phyloP scores from a whole-genome alignment of 371 early-diverging fungal species.

The Entomophthora muscae region DNA sequence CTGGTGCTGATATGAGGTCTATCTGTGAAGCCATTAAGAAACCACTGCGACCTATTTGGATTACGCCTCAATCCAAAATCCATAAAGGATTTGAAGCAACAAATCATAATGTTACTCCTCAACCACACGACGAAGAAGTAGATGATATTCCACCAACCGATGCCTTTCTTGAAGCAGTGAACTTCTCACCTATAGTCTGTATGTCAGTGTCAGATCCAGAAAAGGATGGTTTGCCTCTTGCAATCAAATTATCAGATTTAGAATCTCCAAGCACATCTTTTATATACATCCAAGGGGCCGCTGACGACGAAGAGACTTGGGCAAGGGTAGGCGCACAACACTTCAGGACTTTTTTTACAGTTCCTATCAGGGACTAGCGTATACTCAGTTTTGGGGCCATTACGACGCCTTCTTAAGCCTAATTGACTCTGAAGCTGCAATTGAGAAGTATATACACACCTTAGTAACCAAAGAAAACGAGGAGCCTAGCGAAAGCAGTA shows the following conservation, averaged over 20 bases:
- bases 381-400: background rate
- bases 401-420: background rate
- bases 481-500: background rate
- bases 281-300: constrained; percentile 3
- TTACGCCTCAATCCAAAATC: background rate
- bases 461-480: background rate
- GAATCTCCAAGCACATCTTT: background rate
- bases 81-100: background rate
- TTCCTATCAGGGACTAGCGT: background rate
- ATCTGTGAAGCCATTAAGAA: background rate
- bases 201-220: background rate
- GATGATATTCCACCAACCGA: no score
- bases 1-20: background rate
- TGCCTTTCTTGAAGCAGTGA: background rate
- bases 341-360: background rate
- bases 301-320: constrained; percentile 3
- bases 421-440: background rate
- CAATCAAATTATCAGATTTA: no score
- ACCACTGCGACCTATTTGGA: background rate
- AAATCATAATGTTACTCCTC: no score
- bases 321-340: background rate
- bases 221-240: background rate
- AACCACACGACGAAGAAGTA: no score
- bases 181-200: background rate
- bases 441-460: background rate